Conservation (phyloP, 176 grass and related monocot genomes). For the Carex parvula region DNA sequence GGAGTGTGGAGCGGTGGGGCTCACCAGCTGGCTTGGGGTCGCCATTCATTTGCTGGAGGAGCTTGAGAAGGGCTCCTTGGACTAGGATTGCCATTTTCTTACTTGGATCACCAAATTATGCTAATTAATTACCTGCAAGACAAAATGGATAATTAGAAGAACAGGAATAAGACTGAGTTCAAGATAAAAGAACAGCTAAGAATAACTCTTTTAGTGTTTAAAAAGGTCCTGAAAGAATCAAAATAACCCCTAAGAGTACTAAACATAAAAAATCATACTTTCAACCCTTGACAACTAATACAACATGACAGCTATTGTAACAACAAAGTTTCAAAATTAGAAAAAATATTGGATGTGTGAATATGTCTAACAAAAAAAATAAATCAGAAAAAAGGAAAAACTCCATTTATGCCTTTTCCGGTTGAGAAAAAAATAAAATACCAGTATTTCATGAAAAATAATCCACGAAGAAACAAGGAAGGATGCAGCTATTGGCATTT, state of each 20-base stretch:
- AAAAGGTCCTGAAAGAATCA: not conserved
- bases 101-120: not conserved
- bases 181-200: not conserved
- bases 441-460: not conserved
- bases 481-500: not conserved
- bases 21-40: constrained; percentile 57
- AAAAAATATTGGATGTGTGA: not conserved
- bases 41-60: constrained; percentile 79
- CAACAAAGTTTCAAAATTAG: not conserved
- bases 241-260: not conserved
- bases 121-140: not conserved
- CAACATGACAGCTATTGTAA: not conserved
- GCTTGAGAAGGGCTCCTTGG: constrained; percentile 76
- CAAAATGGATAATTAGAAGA: not conserved
- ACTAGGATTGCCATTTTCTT: constrained; percentile 71
- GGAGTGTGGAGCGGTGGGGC: constrained; percentile 61
- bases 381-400: too few species aligned
- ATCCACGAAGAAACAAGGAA: not conserved
- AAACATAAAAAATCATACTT: not conserved
- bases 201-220: not conserved
- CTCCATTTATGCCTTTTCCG: not conserved
- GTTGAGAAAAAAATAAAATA: not conserved
- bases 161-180: not conserved
- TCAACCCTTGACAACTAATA: not conserved
- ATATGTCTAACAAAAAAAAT: not conserved